Evolutionary conservation across 2,329 filamentous ascomycete genomes (phyloP), one percentile per base, ranked within the genome.

Genomic region (Grosmannia serpens): DNA sequence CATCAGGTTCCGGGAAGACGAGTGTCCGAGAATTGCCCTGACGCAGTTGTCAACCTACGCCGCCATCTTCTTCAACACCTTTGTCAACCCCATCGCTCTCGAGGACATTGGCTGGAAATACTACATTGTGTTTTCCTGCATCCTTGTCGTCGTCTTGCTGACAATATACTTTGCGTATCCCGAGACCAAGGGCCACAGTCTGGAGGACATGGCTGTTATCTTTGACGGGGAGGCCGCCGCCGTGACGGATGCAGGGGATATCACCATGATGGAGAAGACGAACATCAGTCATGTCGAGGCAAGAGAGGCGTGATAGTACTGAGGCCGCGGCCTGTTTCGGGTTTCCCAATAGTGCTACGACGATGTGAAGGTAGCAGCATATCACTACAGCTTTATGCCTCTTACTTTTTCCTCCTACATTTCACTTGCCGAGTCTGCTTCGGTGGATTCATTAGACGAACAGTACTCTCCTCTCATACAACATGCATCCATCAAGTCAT

Each of bases 171-270:
- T 61, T 10, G 22, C 33, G 29, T 58, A 22, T 57, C 55, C 54
- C 60, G 62, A 49, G 65, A 63, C 15, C 61, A 56, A 1, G 63
- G 64, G n/a, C 58, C 61, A 59, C 67, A 68, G 15, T 56, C 55
- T 59, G 63, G 68, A 26, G 49, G 62, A 22, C 66, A 50, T 11
- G 22, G 41, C 35, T 17, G n/a, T 35, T 7, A 38, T 59, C 47
- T 59, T 59, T 27, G 58, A 59, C 29, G 58, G 58, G 11, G 17
- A 38, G 20, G 4, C 7, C 2, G 51, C 51, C 20, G 24, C 26
- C n/a, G 52, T 41, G 6, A 5, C 33, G 27, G 24, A 49, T 33
- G 6, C 31, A 6, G 20, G 15, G 6, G 26, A 24, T 6, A 17
- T 13, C 15, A 26, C 46, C 38, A 26, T 53, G n/a, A 2, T 53